phyloP scores from a whole-genome alignment of 169 alveolate species.

The Plasmodium adleri region DNA sequence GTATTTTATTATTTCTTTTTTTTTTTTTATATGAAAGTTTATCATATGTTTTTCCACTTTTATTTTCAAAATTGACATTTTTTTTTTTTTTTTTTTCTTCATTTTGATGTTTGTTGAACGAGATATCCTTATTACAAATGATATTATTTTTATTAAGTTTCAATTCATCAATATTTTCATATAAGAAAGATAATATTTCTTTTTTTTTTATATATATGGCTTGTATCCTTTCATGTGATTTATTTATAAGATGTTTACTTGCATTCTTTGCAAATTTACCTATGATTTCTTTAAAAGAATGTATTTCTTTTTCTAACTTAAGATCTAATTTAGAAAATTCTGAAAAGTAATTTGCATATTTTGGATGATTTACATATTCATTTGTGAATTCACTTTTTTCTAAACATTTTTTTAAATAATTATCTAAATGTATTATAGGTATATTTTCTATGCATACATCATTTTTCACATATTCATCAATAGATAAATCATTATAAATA shows the following conservation, averaged over 20 bases:
- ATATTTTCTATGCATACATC: constrained; percentile 14
- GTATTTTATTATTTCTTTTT: background rate
- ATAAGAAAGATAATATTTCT: constrained; percentile 14
- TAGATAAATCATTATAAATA: background rate
- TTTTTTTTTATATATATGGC: constrained; percentile 50
- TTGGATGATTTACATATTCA: constrained; percentile 25
- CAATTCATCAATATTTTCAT: constrained; percentile 61
- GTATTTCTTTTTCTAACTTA: constrained; percentile 48
- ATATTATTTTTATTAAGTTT: constrained; percentile 5
- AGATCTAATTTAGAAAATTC: constrained; percentile 26
- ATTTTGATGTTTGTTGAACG: background rate
- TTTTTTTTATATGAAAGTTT: background rate
- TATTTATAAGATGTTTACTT: constrained; percentile 22
- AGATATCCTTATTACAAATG: constrained; percentile 3
- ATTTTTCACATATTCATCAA: background rate
- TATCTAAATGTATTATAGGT: constrained; percentile 50
- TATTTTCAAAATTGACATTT: background rate
- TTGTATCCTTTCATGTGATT: constrained; percentile 66
- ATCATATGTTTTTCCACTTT: too few species aligned
- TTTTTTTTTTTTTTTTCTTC: constrained; percentile 2
- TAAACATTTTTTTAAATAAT: constrained; percentile 49
- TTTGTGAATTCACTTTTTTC: constrained; percentile 39
- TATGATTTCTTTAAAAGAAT: constrained; percentile 26
- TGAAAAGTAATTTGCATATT: constrained; percentile 35
- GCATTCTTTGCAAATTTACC: constrained; percentile 72